Evolutionary conservation across 768 basidiomycete genomes (phyloP), one percentile per base, ranked within the genome.

Genomic region (Cystobasidium onofrii): DNA sequence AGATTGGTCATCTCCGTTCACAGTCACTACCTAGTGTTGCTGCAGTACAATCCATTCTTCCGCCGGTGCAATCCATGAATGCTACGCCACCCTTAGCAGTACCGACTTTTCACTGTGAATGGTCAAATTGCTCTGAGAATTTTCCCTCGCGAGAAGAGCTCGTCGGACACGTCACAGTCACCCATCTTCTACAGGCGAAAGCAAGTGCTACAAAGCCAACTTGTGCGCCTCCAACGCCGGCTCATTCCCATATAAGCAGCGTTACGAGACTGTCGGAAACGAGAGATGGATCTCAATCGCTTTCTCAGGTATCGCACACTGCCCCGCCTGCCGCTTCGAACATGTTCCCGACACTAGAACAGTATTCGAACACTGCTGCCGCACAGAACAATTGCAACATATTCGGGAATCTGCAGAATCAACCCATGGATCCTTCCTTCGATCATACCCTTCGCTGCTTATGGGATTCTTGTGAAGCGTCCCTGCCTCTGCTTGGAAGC

Each of bases 391-490:
- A 60, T 18, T 9, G 13, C 25, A 61, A 15, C 23, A 29, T 34
- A 29, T 60, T 60, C 57, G 23, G 29, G 2, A 13, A 60, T 29
- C 57, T 60, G 13, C 57, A 60, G 2, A 60, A 60, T 60, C 57
- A 60, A 23, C 57, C 57, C 18, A 39, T 17, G 23, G 69, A 55
- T 20, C 46, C 33, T 31, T 71, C 54, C 3, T 71, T 71, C 52
- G 69, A 71, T 13, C 52, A 71, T 20, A 71, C 52, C 23, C 50
- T 71, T 23, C 33, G 44, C 9, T 71, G 69, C 39, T 29, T 71
- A 20, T 71, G 69, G 69, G 54, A 71, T 39, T 71, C 69, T 29
- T 71, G 69, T 34, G 33, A 36, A 31, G 69, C 69, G n/a, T 71
- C 69, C 15, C 33, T 71, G 39, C 69, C 69, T 13, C 10, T 69